Evolutionary conservation across 495 filamentous ascomycete species (phyloP).

Genomic region (Hypoxylon cercidicola): DNA sequence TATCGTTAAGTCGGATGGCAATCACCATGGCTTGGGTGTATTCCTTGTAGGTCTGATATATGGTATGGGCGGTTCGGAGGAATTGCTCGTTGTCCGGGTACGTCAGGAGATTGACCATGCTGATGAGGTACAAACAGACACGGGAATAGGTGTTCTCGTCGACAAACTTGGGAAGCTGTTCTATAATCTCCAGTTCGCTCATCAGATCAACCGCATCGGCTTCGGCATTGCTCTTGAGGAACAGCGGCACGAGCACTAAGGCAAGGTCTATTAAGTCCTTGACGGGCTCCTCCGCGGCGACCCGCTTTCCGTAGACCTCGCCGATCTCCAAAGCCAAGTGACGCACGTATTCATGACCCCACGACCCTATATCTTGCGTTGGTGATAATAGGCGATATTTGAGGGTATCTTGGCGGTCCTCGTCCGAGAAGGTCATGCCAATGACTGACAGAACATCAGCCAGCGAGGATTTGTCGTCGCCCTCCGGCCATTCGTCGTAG

Average conservation of each 20-base stretch:
- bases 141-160: slow-evolving; percentile 94
- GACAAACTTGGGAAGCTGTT: slow-evolving; percentile 85
- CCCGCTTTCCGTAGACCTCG: slow-evolving; percentile 85
- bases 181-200: slow-evolving; percentile 96
- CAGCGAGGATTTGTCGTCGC: slow-evolving; percentile 85
- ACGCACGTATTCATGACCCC: slow-evolving; percentile 98
- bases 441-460: slow-evolving; percentile 97
- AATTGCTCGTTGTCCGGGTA: slow-evolving; percentile 97
- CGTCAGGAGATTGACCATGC: slow-evolving; percentile 97
- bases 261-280: slow-evolving; percentile 86
- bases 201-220: slow-evolving; percentile 97
- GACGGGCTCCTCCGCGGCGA: slow-evolving; percentile 64
- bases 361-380: slow-evolving; percentile 91
- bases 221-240: slow-evolving; percentile 96
- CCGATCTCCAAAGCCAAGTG: slow-evolving; percentile 97
- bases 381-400: slow-evolving; percentile 93
- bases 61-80: slow-evolving; percentile 86
- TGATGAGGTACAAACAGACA: slow-evolving; percentile 98
- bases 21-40: slow-evolving; percentile 92
- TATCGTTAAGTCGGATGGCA: slow-evolving; percentile 91
- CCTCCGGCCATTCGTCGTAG: slow-evolving; percentile 87
- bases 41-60: slow-evolving; percentile 92
- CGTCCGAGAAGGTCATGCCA: slow-evolving; percentile 98
- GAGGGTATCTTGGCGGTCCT: slow-evolving; percentile 92
- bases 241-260: slow-evolving; percentile 87